Evolutionary conservation across 345 rosid species (phyloP), one percentile per base, ranked within the genome.

Genomic region (Ailanthus altissimus): DNA sequence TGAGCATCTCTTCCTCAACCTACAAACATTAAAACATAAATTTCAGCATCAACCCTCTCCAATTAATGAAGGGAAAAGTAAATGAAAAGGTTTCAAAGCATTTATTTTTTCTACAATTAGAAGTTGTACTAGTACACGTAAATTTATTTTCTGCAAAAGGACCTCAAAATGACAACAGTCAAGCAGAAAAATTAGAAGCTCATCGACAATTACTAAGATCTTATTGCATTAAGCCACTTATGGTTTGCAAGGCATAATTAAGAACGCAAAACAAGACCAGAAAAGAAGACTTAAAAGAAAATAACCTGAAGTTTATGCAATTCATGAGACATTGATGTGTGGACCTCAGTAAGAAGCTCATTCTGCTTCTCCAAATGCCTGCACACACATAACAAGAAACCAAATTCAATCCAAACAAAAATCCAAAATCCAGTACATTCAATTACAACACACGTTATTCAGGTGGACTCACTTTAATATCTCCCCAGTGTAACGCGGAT

Each of bases 1-100:
- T 90, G 75, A 90, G 78, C 93, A 90, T 90, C 81, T 89, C 90
- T 78, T 93, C 93, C 82, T 91, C 98, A 58, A 91, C 93, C 97
- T 93, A 79, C 71, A 83, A 78, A 72, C 13, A 49, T 47, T 8
- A 61, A 25, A 70, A 21, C 53, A 43, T 36, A 67, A 50, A 10
- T 26, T 46, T 72, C 13, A 50, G 47, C 14, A 4, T 28, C 2
- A 3, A 2, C 28, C 23, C 20, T 13, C 25, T 68, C 57, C 53
- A 47, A 68, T 12, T 7, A 8, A 46, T 4, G 25, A 67, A 12
- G 1, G 21, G 10, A 16, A 21, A 36, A 2, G 36, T 32, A 47
- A 49, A 47, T 68, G 57, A 47, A 70, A n/a, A n/a, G n/a, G n/a
- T n/a, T n/a, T n/a, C n/a, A n/a, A n/a, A n/a, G n/a, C 32, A 0